Evolutionary conservation across 768 basidiomycete species (phyloP).

Genomic region (Scleroderma bovista): DNA sequence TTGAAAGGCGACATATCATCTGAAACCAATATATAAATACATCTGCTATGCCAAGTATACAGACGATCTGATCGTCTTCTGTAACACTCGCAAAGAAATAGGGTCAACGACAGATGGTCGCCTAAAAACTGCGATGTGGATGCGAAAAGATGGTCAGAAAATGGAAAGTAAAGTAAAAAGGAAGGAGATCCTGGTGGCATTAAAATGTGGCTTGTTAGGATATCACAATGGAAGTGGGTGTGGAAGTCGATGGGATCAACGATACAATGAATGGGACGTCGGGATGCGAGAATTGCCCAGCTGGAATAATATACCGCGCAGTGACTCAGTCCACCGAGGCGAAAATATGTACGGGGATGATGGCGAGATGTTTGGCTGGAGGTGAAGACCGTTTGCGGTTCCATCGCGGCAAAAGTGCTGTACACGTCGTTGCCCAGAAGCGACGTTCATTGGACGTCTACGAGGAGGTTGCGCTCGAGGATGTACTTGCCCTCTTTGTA

Average conservation of each 20-base stretch:
- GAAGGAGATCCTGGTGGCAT: constrained; percentile 7
- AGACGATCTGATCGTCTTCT: not conserved
- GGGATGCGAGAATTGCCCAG: not conserved
- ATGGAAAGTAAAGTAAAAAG: constrained; percentile 8
- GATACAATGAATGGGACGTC: constrained; percentile 13
- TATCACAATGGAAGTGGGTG: constrained; percentile 1
- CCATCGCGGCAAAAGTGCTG: not conserved
- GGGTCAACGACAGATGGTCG: constrained; percentile 12
- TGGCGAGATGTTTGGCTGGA: no score
- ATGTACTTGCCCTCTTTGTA: constrained; percentile 99
- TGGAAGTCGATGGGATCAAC: constrained; percentile 9
- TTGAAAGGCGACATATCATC: no score
- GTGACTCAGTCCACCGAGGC: not conserved
- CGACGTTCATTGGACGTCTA: constrained; percentile 67
- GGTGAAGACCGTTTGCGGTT: not conserved
- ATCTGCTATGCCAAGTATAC: constrained; percentile 15
- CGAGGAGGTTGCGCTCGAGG: constrained; percentile 87
- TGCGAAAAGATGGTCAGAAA: constrained; percentile 5
- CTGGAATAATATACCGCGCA: constrained; percentile 7
- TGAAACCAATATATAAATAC: constrained; percentile 7
- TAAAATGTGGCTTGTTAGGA: constrained; percentile 17
- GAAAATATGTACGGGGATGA: not conserved
- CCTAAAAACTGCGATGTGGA: constrained; percentile 9
- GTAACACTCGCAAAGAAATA: constrained; percentile 2
- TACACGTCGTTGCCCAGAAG: no score